Evolutionary conservation across 306 rosid species (phyloP).

Genomic region (Trichosanthes cucumerina): DNA sequence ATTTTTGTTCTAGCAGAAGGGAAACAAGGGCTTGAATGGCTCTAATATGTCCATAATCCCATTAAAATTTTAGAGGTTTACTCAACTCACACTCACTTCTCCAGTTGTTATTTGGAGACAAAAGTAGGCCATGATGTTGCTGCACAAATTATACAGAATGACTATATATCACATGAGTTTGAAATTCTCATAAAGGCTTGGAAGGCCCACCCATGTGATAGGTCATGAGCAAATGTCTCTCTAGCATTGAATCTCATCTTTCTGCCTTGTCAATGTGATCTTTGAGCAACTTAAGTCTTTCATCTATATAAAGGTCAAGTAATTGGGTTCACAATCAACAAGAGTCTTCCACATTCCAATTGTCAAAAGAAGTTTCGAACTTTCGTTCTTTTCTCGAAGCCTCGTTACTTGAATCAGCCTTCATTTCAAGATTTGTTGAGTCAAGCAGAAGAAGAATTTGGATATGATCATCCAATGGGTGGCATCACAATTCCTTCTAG

Average conservation of each 20-base stretch:
- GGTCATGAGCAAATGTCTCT: neutral
- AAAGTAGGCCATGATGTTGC: conserved; percentile 3
- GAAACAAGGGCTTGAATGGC: neutral
- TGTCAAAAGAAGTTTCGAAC: neutral
- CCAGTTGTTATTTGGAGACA: neutral
- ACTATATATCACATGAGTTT: neutral
- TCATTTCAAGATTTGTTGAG: conserved; percentile 23
- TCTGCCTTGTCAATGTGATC: neutral
- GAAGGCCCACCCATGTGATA: conserved; percentile 4
- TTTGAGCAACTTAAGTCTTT: neutral
- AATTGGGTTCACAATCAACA: neutral
- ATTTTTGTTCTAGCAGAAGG: neutral
- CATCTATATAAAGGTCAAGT: conserved; percentile 3
- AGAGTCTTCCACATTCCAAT: neutral
- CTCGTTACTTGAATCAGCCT: conserved; percentile 22
- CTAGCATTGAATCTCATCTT: neutral
- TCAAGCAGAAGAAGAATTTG: conserved; percentile 25
- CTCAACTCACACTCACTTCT: neutral
- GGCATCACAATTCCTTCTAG: conserved; percentile 30
- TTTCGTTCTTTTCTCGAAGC: neutral
- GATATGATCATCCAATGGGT: conserved; percentile 32
- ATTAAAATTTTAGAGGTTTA: neutral
- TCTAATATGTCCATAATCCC: neutral
- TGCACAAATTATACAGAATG: neutral
- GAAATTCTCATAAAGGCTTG: neutral